phyloP scores from a whole-genome alignment of 2,329 filamentous ascomycete genomes.

The Metarhizium anisopliae region DNA sequence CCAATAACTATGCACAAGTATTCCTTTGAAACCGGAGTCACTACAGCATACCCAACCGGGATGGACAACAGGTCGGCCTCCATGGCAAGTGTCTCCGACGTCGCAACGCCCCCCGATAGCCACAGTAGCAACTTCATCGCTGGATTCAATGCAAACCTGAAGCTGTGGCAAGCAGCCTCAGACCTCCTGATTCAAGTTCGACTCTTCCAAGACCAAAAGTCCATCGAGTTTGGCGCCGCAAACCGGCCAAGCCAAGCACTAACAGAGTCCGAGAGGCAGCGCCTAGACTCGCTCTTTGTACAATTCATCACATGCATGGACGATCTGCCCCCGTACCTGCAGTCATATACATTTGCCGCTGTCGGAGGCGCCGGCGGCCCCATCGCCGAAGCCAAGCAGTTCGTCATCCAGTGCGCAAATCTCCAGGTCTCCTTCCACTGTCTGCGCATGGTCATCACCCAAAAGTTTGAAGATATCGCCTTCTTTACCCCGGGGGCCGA shows the following conservation, averaged over 20 bases:
- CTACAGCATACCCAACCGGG: slow-evolving; percentile 23
- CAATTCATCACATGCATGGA: slow-evolving; percentile 32
- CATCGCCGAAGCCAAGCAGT: slow-evolving; percentile 19
- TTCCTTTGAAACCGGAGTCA: slow-evolving; percentile 31
- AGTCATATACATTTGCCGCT: slow-evolving; percentile 17
- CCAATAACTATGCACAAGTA: slow-evolving; percentile 35
- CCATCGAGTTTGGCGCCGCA: slow-evolving; percentile 4
- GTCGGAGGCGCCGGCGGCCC: slow-evolving; percentile 8
- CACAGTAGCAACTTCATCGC: slow-evolving; percentile 21
- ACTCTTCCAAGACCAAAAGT: slow-evolving; percentile 18
- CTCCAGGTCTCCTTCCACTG: slow-evolving; percentile 31
- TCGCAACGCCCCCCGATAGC: slow-evolving; percentile 8
- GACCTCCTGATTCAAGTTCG: slow-evolving; percentile 29
- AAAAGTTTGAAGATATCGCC: slow-evolving; percentile 24
- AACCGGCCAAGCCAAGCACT: slow-evolving; percentile 4
- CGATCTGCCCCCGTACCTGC: slow-evolving; percentile 26
- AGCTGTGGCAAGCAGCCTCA: slow-evolving; percentile 30
- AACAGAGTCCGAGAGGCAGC: slow-evolving; percentile 18
- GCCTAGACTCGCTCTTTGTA: slow-evolving; percentile 27
- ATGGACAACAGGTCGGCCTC: slow-evolving; percentile 16
- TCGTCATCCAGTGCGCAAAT: slow-evolving; percentile 30
- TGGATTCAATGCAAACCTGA: slow-evolving; percentile 33
- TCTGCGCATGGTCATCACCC: slow-evolving; percentile 30
- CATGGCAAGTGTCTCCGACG: slow-evolving; percentile 7
- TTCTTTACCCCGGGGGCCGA: slow-evolving; percentile 21